Evolutionary conservation across 495 filamentous ascomycete genomes (phyloP).

Genomic region (Evernia prunastri): DNA sequence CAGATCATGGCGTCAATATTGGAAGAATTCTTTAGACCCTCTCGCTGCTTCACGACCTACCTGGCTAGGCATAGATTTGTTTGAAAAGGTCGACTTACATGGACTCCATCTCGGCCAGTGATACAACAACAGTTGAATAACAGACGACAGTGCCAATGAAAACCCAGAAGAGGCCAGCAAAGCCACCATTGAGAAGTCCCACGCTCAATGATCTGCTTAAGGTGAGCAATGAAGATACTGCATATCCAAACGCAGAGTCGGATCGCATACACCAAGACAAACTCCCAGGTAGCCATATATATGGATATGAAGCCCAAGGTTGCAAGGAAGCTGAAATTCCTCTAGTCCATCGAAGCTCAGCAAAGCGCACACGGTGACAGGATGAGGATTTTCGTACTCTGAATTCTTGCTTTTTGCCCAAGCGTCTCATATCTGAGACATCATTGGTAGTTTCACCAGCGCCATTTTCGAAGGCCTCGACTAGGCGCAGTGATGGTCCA

Average conservation of each 20-base stretch:
- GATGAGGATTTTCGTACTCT: background rate
- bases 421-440: conserved; percentile 29
- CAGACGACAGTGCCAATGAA: conserved; percentile 35
- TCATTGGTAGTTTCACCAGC: conserved; percentile 1
- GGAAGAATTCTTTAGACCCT: background rate
- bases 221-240: background rate
- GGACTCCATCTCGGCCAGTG: conserved; percentile 36
- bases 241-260: background rate
- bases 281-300: conserved; percentile 27
- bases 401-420: conserved; percentile 35
- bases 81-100: conserved; percentile 21
- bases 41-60: background rate
- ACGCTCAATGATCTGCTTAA: background rate
- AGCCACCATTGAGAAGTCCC: conserved; percentile 19
- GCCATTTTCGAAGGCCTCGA: conserved; percentile 1
- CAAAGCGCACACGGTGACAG: background rate
- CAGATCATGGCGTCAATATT: background rate
- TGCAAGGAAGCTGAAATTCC: conserved; percentile 28
- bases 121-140: conserved; percentile 33
- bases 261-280: conserved; percentile 9
- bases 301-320: conserved; percentile 32
- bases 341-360: background rate
- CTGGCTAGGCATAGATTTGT: background rate
- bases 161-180: conserved; percentile 36
- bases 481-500: background rate